phyloP scores from a whole-genome alignment of 371 early-diverging fungal species.

The Mucor saturninus region DNA sequence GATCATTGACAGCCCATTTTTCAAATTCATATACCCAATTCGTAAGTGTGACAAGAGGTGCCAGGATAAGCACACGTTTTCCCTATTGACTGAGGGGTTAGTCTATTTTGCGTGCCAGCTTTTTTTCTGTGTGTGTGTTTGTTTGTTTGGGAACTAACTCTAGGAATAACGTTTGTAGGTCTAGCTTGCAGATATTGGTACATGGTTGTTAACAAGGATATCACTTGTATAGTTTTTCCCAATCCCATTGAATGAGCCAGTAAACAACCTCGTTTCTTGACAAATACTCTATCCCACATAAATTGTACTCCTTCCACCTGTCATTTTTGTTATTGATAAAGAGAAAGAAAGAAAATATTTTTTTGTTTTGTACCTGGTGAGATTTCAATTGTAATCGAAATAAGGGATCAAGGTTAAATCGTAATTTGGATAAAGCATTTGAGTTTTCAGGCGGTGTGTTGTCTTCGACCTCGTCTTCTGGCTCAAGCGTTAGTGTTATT shows the following conservation, averaged over 20 bases:
- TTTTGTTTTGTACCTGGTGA: conserved; percentile 50
- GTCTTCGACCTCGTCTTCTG: conserved; percentile 2
- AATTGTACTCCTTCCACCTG: conserved; percentile 73
- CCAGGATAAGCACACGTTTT: conserved; percentile 78
- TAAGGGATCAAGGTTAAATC: conserved; percentile 1
- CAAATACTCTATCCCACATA: conserved; percentile 78
- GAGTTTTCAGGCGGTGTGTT: background rate
- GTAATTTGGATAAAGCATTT: background rate
- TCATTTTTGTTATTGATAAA: background rate
- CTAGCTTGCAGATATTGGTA: conserved; percentile 44
- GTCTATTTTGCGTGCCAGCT: too few species aligned
- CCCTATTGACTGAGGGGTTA: conserved; percentile 20
- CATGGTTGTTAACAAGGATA: conserved; percentile 74
- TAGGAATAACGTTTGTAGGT: conserved; percentile 46
- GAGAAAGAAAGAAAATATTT: too few species aligned
- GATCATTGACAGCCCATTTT: conserved; percentile 62
- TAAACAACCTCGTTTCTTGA: conserved; percentile 76
- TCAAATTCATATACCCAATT: conserved; percentile 82
- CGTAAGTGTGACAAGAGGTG: conserved; percentile 73
- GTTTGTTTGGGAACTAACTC: conserved; percentile 9
- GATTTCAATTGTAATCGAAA: conserved; percentile 49
- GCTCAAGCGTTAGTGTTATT: background rate
- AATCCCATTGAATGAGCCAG: conserved; percentile 91
- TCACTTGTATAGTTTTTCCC: conserved; percentile 83
- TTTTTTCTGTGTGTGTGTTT: too few species aligned